Conservation (phyloP, 1,284 basidiomycete genomes). For the Peniophora sp. region DNA sequence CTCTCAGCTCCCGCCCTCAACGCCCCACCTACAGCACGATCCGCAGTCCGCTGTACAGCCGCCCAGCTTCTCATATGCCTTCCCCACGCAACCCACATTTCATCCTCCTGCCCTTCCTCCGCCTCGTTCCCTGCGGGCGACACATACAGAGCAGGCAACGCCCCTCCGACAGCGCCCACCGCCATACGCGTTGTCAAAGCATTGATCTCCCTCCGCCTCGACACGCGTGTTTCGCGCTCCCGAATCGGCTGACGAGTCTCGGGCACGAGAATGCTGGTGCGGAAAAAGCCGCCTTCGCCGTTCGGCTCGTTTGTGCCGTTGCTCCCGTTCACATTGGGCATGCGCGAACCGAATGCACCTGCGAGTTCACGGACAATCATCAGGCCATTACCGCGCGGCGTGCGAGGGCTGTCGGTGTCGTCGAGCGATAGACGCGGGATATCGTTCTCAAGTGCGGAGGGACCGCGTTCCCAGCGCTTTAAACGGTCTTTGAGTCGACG, state of each 20-base stretch:
- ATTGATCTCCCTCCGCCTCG: conserved; percentile 66
- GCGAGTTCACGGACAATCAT: background rate
- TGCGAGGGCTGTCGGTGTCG: conserved; percentile 20
- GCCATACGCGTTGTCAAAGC: conserved; percentile 75
- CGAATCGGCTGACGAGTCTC: conserved; percentile 40
- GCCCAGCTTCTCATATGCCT: conserved; percentile 58
- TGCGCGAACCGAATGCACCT: background rate
- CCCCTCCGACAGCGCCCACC: conserved; percentile 65
- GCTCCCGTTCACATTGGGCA: background rate
- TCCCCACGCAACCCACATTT: conserved; percentile 72
- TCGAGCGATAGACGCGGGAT: conserved; percentile 42
- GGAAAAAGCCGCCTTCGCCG: conserved; percentile 46
- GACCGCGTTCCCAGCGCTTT: conserved; percentile 61
- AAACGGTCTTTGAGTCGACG: conserved; percentile 59
- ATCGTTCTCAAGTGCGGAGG: conserved; percentile 47
- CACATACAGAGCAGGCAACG: conserved; percentile 23
- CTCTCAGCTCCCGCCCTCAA: background rate
- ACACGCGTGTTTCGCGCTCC: conserved; percentile 54
- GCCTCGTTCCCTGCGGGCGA: conserved; percentile 7
- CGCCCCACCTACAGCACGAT: conserved; percentile 62
- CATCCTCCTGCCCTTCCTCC: conserved; percentile 13
- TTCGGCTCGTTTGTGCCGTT: background rate
- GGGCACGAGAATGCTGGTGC: conserved; percentile 69
- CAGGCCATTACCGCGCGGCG: conserved; percentile 16
- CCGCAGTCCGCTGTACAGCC: conserved; percentile 61